Conservation (phyloP, 805 yeast species). For the Candida pseudoglaebosa region DNA sequence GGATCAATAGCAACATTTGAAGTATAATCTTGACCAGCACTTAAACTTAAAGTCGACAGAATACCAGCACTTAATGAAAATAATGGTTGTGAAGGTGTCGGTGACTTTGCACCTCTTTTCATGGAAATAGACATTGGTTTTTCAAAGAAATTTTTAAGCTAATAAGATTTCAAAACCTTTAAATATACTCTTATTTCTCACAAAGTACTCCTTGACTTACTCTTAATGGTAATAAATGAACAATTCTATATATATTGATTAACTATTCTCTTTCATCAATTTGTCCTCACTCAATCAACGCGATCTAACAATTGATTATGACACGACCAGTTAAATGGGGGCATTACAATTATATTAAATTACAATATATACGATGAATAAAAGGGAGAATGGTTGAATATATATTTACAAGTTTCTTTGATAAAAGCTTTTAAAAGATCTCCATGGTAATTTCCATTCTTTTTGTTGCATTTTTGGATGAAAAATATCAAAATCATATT, state of each 20-base stretch:
- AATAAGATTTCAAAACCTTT: no score
- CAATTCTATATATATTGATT: no score
- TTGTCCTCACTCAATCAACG: no score
- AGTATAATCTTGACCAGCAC: background rate
- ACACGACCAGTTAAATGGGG: no score
- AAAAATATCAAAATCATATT: slow-evolving; percentile 59
- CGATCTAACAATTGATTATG: no score
- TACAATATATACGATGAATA: no score
- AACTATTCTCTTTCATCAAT: no score
- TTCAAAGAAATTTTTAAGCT: no score
- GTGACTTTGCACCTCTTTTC: slow-evolving; percentile 2
- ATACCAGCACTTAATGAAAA: slow-evolving; percentile 2
- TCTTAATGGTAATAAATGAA: no score
- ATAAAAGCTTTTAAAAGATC: slow-evolving; percentile 47
- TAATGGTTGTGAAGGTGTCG: slow-evolving; percentile 4
- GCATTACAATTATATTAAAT: no score
- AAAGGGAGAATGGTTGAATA: background rate
- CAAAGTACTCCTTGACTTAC: no score
- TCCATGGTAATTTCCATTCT: slow-evolving; percentile 68
- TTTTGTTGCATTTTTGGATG: slow-evolving; percentile 39
- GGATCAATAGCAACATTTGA: slow-evolving; percentile 56
- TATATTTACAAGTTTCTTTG: slow-evolving; percentile 28
- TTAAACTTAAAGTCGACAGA: slow-evolving; percentile 3
- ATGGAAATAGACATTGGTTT: background rate
- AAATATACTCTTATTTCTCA: no score